Conservation (phyloP, 2,329 filamentous ascomycete species). For the Cladosporium halotolerans region DNA sequence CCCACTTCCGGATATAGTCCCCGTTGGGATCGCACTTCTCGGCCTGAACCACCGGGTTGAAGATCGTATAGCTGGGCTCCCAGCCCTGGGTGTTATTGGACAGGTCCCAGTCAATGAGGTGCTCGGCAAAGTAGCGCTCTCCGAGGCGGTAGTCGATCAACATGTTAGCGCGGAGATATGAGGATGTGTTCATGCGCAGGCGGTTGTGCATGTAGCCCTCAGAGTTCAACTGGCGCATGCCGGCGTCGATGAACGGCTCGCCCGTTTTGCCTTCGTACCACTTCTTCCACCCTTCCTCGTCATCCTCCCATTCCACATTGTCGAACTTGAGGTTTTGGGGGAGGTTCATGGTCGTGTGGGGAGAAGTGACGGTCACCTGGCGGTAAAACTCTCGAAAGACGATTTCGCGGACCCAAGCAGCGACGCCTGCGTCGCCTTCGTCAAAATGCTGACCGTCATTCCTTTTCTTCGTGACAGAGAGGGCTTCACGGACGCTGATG, state of each 20-base stretch:
- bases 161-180: constrained; percentile 44
- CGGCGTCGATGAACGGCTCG: constrained; percentile 46
- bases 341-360: constrained; percentile 46
- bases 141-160: constrained; percentile 46
- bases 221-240: constrained; percentile 45
- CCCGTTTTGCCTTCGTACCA: constrained; percentile 44
- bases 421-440: constrained; percentile 30
- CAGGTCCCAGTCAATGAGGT: constrained; percentile 44
- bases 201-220: constrained; percentile 50
- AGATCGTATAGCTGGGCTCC: constrained; percentile 47
- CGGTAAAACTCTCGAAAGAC: constrained; percentile 48
- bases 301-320: constrained; percentile 46
- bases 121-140: constrained; percentile 47
- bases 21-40: constrained; percentile 79
- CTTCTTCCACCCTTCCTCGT: constrained; percentile 44
- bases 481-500: constrained; percentile 41
- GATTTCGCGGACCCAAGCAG: constrained; percentile 46
- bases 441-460: constrained; percentile 42
- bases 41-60: constrained; percentile 66
- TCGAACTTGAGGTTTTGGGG: constrained; percentile 49
- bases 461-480: constrained; percentile 36
- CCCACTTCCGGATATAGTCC: constrained; percentile 75
- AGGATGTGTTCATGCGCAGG: constrained; percentile 45
- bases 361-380: constrained; percentile 41
- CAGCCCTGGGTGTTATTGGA: constrained; percentile 47